Conservation (phyloP, 116 monocot genomes). For the Zostera marina region DNA sequence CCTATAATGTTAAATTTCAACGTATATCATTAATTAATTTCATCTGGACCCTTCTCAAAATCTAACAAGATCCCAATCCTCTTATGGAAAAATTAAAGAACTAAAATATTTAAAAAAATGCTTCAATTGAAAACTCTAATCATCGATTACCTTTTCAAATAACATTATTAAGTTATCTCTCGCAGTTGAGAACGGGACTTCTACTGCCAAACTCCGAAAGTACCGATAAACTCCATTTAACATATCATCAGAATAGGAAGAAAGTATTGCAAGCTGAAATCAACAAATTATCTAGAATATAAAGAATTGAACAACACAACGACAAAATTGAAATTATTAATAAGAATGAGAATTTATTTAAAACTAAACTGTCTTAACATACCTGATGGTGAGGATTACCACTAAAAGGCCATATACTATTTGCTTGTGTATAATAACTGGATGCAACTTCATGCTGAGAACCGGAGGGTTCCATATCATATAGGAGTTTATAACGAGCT, state of each 20-base stretch:
- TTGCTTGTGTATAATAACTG: slow-evolving; percentile 78
- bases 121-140: too few species aligned
- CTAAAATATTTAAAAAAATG: too few species aligned
- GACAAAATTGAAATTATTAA: background rate
- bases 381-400: slow-evolving; percentile 99
- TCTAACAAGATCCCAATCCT: too few species aligned
- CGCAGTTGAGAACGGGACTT: slow-evolving; percentile 75
- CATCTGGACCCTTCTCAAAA: too few species aligned
- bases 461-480: slow-evolving; percentile 56
- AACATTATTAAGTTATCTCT: slow-evolving; percentile 90
- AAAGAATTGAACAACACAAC: background rate
- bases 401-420: slow-evolving; percentile 64
- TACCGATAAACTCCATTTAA: slow-evolving; percentile 60
- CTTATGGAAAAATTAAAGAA: too few species aligned
- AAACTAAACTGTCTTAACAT: background rate
- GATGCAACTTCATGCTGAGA: slow-evolving; percentile 72
- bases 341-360: background rate
- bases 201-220: slow-evolving; percentile 87
- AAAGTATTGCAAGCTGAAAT: slow-evolving; percentile 81
- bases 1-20: too few species aligned
- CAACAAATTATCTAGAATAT: background rate
- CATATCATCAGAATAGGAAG: slow-evolving; percentile 68
- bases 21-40: too few species aligned
- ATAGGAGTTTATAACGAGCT: slow-evolving; percentile 83
- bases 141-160: slow-evolving; percentile 71